Percentiles rank a stretch among this genome's conserved stretches.
Evolutionary conservation across 495 filamentous ascomycete genomes (phyloP).

Genomic region (Penicillium atrosanguineum): DNA sequence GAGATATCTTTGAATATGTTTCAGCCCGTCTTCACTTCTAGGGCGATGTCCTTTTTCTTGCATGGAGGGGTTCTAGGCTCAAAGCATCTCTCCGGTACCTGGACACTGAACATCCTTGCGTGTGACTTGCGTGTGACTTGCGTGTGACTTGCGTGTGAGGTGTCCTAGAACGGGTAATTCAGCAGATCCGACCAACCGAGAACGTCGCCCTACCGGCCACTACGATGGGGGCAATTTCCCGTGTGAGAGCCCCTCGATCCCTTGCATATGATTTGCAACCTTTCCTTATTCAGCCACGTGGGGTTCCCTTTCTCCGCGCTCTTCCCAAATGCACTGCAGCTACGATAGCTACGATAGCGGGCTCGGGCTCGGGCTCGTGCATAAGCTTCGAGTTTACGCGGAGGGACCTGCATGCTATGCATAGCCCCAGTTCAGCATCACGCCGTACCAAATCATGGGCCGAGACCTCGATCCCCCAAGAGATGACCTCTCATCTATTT

Average conservation of each 20-base stretch:
- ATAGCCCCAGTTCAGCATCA: constrained; percentile 1
- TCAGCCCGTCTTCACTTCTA: constrained; percentile 1
- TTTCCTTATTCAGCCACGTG: constrained; percentile 21
- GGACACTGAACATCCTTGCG: constrained; percentile 27
- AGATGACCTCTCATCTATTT: constrained; percentile 16
- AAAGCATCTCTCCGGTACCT: constrained; percentile 2
- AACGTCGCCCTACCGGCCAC: background rate
- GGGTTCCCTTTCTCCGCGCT: constrained; percentile 7
- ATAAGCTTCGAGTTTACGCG: constrained; percentile 19
- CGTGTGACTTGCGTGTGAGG: no score
- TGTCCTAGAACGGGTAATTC: constrained; percentile 4
- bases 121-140: no score
- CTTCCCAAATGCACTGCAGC: background rate
- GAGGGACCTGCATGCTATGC: constrained; percentile 8
- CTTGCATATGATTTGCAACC: constrained; percentile 20
- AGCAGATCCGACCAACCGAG: background rate
- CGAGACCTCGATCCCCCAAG: background rate
- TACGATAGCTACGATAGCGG: constrained; percentile 16
- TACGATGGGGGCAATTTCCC: constrained; percentile 11
- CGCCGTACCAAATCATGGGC: background rate
- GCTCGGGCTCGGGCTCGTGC: constrained; percentile 12
- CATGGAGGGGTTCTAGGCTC: constrained; percentile 1
- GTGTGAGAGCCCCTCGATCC: background rate
- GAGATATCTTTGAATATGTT: constrained; percentile 22
- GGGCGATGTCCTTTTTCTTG: constrained; percentile 1